Conservation (phyloP, 2,329 filamentous ascomycete genomes). For the Fusarium pseudocircinatum region DNA sequence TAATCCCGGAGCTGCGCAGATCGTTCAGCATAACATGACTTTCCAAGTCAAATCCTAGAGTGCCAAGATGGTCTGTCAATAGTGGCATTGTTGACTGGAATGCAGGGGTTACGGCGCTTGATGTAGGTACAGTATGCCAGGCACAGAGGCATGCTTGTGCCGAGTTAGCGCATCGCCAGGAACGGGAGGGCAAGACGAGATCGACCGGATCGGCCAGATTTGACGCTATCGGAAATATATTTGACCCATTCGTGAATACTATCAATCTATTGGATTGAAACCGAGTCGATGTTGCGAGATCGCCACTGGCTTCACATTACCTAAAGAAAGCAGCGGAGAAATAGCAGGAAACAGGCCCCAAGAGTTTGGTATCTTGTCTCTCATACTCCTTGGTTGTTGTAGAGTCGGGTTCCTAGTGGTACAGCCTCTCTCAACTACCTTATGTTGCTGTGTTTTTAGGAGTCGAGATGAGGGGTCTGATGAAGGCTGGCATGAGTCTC, state of each 20-base stretch:
- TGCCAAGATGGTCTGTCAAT: neutral
- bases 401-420: neutral
- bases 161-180: slow-evolving; percentile 13
- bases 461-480: too few species aligned
- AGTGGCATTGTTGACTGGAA: slow-evolving; percentile 8
- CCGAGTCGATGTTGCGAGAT: neutral
- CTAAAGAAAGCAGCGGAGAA: neutral
- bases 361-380: neutral
- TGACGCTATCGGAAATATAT: neutral
- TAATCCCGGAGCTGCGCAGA: neutral
- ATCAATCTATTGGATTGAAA: neutral
- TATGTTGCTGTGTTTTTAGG: neutral
- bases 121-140: neutral
- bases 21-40: neutral
- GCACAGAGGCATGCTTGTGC: slow-evolving; percentile 2
- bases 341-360: neutral
- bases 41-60: neutral
- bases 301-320: neutral
- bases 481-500: neutral
- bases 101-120: neutral
- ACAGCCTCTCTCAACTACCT: neutral
- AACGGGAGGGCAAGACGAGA: slow-evolving; percentile 8
- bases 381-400: neutral
- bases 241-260: neutral
- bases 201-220: slow-evolving; percentile 5